These are phyloP conservation scores for Camillea tinctor DNA, from an alignment of 2,329 filamentous ascomycete genomes.

Conservation along the genomic window DNA sequence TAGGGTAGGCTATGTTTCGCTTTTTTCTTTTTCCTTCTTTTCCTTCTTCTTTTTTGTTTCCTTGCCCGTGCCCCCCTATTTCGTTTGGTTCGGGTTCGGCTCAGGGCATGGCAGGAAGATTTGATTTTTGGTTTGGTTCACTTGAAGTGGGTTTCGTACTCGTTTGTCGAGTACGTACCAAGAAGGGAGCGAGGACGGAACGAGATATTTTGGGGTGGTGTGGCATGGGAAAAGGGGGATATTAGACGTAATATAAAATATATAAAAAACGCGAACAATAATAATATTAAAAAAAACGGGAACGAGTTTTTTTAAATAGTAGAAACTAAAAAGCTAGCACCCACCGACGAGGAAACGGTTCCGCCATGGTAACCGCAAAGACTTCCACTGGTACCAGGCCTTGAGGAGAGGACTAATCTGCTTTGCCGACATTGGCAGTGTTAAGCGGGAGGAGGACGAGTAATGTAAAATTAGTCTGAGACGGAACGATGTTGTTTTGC, in stretches of 20 bases:
- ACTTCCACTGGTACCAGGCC: constrained; percentile 62
- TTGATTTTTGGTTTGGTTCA: too few relatives aligned
- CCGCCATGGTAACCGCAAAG: constrained; percentile 62
- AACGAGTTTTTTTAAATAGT: too few relatives aligned
- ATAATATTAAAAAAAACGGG: neutral
- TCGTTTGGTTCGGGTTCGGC: too few relatives aligned
- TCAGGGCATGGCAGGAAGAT: too few relatives aligned
- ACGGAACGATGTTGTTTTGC: too few relatives aligned
- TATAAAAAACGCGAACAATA: neutral
- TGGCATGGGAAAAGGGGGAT: constrained; percentile 1
- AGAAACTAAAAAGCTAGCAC: constrained; percentile 21
- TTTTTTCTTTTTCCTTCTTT: too few relatives aligned
- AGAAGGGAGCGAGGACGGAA: neutral
- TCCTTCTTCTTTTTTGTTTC: too few relatives aligned
- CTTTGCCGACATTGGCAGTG: constrained; percentile 34
- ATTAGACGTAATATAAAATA: neutral
- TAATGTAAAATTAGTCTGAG: too few relatives aligned
- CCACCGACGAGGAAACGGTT: constrained; percentile 61
- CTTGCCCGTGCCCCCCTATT: too few relatives aligned
- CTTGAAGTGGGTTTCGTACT: neutral
- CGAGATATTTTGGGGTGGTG: constrained; percentile 1
- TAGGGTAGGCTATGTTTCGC: too few relatives aligned
- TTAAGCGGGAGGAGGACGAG: neutral
- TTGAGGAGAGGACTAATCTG: constrained; percentile 38
- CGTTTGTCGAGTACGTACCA: neutral